A percentile compares a stretch with the other conserved stretches of the same genome.
Conservation (phyloP, 148 eudicot genomes). For the Chenopodium formosanum region DNA sequence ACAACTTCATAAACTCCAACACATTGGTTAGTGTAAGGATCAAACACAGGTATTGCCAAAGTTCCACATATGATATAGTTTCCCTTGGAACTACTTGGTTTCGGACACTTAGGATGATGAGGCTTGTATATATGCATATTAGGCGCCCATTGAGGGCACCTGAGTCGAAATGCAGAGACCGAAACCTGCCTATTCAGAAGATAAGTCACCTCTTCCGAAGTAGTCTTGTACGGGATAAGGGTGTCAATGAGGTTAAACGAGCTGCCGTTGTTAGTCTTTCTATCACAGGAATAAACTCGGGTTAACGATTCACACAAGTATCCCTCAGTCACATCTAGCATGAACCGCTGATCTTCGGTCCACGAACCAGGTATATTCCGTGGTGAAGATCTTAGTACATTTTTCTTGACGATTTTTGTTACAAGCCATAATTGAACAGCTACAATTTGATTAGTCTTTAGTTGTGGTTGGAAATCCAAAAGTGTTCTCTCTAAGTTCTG, state of each 20-base stretch:
- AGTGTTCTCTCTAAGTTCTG: constrained; percentile 1
- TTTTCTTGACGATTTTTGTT: neutral
- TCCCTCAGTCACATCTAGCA: neutral
- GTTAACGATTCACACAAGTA: neutral
- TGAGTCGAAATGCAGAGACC: neutral
- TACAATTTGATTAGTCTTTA: neutral
- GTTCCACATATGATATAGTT: neutral
- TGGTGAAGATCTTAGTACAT: neutral
- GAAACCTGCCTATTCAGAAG: neutral
- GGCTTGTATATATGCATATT: neutral
- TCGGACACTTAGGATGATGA: neutral
- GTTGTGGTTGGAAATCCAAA: neutral
- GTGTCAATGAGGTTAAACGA: neutral
- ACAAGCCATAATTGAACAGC: neutral
- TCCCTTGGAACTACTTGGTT: neutral
- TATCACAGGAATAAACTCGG: constrained; percentile 2
- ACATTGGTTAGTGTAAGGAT: neutral
- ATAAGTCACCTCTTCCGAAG: neutral
- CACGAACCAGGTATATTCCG: neutral
- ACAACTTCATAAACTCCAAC: constrained; percentile 1
- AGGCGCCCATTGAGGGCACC: neutral
- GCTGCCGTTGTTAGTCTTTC: neutral
- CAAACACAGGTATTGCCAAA: constrained; percentile 2
- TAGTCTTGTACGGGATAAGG: neutral
- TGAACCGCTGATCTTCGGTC: neutral